Evolutionary conservation across 2,329 filamentous ascomycete genomes (phyloP), one percentile per base, ranked within the genome.

Genomic region (Penicillium sp.): DNA sequence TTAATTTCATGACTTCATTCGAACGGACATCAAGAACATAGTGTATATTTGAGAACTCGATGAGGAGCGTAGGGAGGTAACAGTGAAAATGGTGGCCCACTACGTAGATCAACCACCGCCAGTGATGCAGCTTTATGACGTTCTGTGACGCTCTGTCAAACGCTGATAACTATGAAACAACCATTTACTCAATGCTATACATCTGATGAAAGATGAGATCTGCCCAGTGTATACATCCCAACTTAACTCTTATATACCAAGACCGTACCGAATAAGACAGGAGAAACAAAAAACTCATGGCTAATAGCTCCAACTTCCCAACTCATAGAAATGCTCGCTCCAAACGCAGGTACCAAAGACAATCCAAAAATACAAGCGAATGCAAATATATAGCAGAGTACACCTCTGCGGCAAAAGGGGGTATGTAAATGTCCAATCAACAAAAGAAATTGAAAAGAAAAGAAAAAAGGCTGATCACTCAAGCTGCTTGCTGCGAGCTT

Each of bases 401-500:
- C 40, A 29, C 22, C 31, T 47, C 41, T 37, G 42, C 42, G 43
- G 22, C 44, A 46, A 52, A 45, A 38, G 45, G 54, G 52, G 55
- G 54, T 57, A 56, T 57, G 50, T 34, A 52, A 52, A 28, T 47
- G 44, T 58, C 50, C 51, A 57, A 49, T 47, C 43, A 52, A 46
- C 14, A 54, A 34, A 35, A 38, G 40, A 44, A 48, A 31, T 40
- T 37, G 34, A 40, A 52, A 43, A 44, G 40, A 42, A 44, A 47
- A 35, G 34, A 39, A 49, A 29, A 52, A 7, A 23, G n/a, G n/a
- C 18, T n/a, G 10, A 40, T 63, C 48, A 71, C 54, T 72, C 71
- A 43, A 77, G 60, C 23, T 58, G 57, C 46, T 69, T 73, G 59
- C 74, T 76, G 41, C 70, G 65, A 34, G 59, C 54, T 47, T 71